Evolutionary conservation across 345 rosid genomes (phyloP).

Genomic region (Limnanthes douglasii): DNA sequence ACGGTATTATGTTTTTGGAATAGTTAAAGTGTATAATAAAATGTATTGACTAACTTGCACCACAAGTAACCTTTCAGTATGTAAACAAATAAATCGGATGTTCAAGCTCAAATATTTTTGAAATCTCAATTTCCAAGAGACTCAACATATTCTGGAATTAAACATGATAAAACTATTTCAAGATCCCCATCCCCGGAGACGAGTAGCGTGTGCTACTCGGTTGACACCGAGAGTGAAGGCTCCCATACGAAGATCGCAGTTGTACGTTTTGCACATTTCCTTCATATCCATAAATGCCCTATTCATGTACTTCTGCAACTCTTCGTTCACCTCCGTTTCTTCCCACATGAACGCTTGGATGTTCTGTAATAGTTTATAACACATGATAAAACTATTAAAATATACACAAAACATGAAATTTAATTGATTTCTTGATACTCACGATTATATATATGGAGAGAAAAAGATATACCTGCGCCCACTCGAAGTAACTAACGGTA

Average conservation of each 20-base stretch:
- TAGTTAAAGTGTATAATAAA: too few species aligned
- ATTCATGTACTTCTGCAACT: slow-evolving; percentile 71
- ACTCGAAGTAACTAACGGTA: slow-evolving; percentile 94
- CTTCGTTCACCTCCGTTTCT: slow-evolving; percentile 80
- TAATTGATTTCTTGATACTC: not conserved
- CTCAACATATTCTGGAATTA: too few species aligned
- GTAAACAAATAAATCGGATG: too few species aligned
- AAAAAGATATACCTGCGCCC: slow-evolving; percentile 99
- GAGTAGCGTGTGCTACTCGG: slow-evolving; percentile 85
- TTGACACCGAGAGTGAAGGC: slow-evolving; percentile 95
- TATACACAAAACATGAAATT: not conserved
- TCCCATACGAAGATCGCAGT: slow-evolving; percentile 91
- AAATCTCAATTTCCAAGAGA: too few species aligned
- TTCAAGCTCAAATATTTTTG: too few species aligned
- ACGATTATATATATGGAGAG: not conserved
- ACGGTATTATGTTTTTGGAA: too few species aligned
- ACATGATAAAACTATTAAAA: too few species aligned
- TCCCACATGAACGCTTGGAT: slow-evolving; percentile 99
- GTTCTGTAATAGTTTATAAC: slow-evolving; percentile 54
- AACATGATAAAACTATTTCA: slow-evolving; percentile 19
- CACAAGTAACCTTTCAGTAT: too few species aligned
- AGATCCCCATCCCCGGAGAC: slow-evolving; percentile 93
- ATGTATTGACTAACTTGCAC: too few species aligned
- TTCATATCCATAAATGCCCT: slow-evolving; percentile 65
- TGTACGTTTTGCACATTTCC: slow-evolving; percentile 77